Percentiles rank a stretch among this genome's conserved stretches.
Conservation (phyloP, 2,329 filamentous ascomycete genomes). For the Thelonectria olida region DNA sequence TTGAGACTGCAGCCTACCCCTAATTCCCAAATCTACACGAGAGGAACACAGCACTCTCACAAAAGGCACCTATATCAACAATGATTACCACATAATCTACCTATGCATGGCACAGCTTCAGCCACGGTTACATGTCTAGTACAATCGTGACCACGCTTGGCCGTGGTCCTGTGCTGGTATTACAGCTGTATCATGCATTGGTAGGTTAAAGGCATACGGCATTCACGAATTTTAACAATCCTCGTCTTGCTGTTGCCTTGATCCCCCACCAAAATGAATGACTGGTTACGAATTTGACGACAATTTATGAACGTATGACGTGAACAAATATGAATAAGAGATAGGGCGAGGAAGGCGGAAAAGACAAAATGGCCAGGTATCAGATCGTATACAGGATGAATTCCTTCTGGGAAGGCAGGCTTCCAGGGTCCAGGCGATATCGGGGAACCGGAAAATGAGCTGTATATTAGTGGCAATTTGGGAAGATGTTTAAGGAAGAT, state of each 20-base stretch:
- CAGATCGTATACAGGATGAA: slow-evolving; percentile 21
- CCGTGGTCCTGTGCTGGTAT: neutral
- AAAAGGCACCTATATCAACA: neutral
- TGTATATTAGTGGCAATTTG: slow-evolving; percentile 1
- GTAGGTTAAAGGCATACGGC: neutral
- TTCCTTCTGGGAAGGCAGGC: neutral
- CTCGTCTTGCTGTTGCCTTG: neutral
- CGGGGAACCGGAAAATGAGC: neutral
- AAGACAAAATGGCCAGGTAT: slow-evolving; percentile 6
- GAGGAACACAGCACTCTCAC: slow-evolving; percentile 41
- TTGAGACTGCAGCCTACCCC: slow-evolving; percentile 32
- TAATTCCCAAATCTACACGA: slow-evolving; percentile 21
- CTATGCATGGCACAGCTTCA: neutral
- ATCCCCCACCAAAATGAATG: slow-evolving; percentile 22
- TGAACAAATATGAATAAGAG: slow-evolving; percentile 4
- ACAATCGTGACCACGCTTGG: neutral
- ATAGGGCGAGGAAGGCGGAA: neutral
- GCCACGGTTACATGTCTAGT: neutral
- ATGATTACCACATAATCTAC: neutral
- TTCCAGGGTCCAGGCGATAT: neutral
- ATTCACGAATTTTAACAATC: neutral
- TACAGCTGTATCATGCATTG: neutral
- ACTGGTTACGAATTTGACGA: slow-evolving; percentile 32
- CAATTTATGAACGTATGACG: slow-evolving; percentile 35
- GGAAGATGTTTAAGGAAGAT: neutral